Conservation (phyloP, 2,329 filamentous ascomycete genomes). For the Metarhizium brunneum region DNA sequence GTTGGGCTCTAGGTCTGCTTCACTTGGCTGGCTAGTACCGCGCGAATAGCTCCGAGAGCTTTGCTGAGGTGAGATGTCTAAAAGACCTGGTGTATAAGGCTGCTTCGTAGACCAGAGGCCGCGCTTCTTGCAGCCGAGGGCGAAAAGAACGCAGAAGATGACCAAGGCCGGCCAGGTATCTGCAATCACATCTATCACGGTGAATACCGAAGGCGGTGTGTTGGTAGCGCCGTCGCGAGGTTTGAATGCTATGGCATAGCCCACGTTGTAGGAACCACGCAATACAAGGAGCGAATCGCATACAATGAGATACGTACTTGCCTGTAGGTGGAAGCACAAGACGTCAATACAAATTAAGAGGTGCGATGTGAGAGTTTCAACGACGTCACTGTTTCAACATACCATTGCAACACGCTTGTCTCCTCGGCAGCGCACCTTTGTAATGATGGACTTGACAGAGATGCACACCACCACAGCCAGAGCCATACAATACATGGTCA, state of each 20-base stretch:
- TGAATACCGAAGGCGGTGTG: conserved; percentile 5
- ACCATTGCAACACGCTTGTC: conserved; percentile 11
- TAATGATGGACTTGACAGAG: conserved; percentile 8
- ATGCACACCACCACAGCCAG: conserved; percentile 12
- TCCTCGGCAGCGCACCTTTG: conserved; percentile 10
- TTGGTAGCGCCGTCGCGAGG: conserved; percentile 5
- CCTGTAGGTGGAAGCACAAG: conserved; percentile 6
- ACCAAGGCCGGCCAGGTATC: conserved; percentile 15
- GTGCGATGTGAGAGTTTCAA: not conserved
- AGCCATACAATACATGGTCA: conserved; percentile 7
- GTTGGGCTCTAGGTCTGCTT: conserved; percentile 7
- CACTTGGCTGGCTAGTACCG: conserved; percentile 3
- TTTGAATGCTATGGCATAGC: conserved; percentile 6
- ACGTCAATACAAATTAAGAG: not conserved
- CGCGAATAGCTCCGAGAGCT: conserved; percentile 13
- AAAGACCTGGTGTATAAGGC: conserved; percentile 7
- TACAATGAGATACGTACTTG: conserved; percentile 14
- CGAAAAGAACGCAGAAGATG: conserved; percentile 16
- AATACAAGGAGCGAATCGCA: conserved; percentile 16
- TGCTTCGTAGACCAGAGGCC: conserved; percentile 18
- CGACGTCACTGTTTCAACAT: conserved; percentile 1
- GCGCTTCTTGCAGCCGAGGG: conserved; percentile 16
- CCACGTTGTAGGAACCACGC: conserved; percentile 14
- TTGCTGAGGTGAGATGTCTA: conserved; percentile 4
- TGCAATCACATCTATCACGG: conserved; percentile 16